Evolutionary conservation across 192 early-diverging fungal genomes (phyloP), one percentile per base, ranked within the genome.

Genomic region (Mortierella hygrophila): DNA sequence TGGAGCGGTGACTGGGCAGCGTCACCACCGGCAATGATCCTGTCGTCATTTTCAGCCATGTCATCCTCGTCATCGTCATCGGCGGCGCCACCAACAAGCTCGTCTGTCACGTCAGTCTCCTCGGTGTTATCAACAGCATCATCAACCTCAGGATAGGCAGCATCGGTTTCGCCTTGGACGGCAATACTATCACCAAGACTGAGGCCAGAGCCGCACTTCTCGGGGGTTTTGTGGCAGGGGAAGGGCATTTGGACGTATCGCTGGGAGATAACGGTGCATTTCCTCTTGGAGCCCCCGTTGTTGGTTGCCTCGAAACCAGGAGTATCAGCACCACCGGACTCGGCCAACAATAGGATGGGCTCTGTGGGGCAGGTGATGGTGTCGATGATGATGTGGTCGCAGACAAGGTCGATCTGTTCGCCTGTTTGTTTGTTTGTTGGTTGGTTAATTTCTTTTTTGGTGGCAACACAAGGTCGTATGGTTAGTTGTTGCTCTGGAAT

Each of bases 361-460:
- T 18, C 49, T 16, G 38, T 8, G 20, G 29, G 76, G 23, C 76
- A 78, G 42, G 23, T 70, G 29, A 78, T 69, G 47, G n/a, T 40
- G 46, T 78, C 76, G 38, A 78, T 54, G 26, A 78, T 32, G 23
- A 78, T 20, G 13, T 13, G 47, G 47, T 78, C 49, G 68, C 76
- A 78, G 26, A 78, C 49, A 32, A 78, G 47, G 26, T 54, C 13
- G 46, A 78, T 54, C 32, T 78, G 63, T 35, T n/a, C 49, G 23
- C 68, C 76, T 78, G 29, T 65, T 10, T 13, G n/a, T n/a, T n/a
- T n/a, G n/a, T n/a, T n/a, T n/a, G n/a, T 11, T 65, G 0, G 6
- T 60, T 18, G 52, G 32, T 65, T 4, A 10, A 11, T 15, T 35
- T 65, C 21, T 35, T 65, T 65, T 65, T 65, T 65, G 60, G 60